Percentiles rank a stretch among this genome's conserved stretches.
Conservation (phyloP, 805 yeast genomes). For the Wickerhamiella cacticola region DNA sequence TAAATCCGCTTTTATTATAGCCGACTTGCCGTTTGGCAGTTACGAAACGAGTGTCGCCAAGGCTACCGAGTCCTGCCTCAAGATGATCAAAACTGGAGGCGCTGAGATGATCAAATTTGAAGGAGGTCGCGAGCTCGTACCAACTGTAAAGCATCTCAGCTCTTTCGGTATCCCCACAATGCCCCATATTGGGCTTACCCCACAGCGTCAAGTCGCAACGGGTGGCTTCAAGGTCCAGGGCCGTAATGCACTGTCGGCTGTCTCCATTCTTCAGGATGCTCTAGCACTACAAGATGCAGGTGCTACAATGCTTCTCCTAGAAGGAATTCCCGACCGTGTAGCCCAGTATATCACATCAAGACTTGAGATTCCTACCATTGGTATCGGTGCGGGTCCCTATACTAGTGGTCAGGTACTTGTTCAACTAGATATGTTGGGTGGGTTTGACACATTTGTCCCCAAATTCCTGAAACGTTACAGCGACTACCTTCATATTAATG, state of each 20-base stretch:
- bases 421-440: slow-evolving; percentile 69
- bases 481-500: slow-evolving; percentile 38
- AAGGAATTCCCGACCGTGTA: slow-evolving; percentile 71
- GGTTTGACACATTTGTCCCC: slow-evolving; percentile 40
- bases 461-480: slow-evolving; percentile 69
- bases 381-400: slow-evolving; percentile 84
- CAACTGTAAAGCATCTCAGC: slow-evolving; percentile 44
- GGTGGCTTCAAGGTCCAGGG: slow-evolving; percentile 92
- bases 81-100: slow-evolving; percentile 40
- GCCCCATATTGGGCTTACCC: slow-evolving; percentile 89
- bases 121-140: slow-evolving; percentile 52
- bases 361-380: slow-evolving; percentile 69
- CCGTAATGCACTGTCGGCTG: slow-evolving; percentile 39
- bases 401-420: slow-evolving; percentile 88
- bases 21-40: slow-evolving; percentile 82
- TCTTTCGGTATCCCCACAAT: slow-evolving; percentile 73
- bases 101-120: slow-evolving; percentile 76
- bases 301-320: slow-evolving; percentile 60
- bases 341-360: slow-evolving; percentile 51
- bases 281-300: slow-evolving; percentile 61
- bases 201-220: slow-evolving; percentile 64
- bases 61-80: slow-evolving; percentile 49
- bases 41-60: slow-evolving; percentile 54
- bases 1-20: slow-evolving; percentile 52
- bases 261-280: slow-evolving; percentile 53